Conservation (phyloP, 345 rosid genomes). For the Eucalyptus rudis region DNA sequence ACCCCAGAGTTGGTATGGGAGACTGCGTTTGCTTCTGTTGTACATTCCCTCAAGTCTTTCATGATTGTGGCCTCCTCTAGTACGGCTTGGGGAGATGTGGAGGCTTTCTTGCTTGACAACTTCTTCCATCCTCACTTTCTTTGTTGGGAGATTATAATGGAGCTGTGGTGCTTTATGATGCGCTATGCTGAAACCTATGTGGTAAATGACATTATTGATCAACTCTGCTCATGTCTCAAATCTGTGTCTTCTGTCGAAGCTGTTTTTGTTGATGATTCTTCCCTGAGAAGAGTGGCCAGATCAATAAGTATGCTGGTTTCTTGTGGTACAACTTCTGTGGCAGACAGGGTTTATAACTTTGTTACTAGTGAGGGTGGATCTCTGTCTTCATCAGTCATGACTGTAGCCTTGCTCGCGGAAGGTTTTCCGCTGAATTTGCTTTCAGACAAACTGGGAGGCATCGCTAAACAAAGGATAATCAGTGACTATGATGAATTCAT, state of each 20-base stretch:
- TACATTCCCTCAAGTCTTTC: slow-evolving; percentile 62
- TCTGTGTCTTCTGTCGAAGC: slow-evolving; percentile 38
- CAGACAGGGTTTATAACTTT: slow-evolving; percentile 37
- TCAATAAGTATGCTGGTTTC: slow-evolving; percentile 47
- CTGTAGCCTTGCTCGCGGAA: slow-evolving; percentile 54
- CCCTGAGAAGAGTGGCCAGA: slow-evolving; percentile 61
- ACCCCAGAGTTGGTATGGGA: slow-evolving; percentile 45
- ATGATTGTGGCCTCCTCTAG: slow-evolving; percentile 50
- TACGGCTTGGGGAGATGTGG: slow-evolving; percentile 53
- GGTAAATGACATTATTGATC: slow-evolving; percentile 25
- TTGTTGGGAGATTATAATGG: slow-evolving; percentile 71
- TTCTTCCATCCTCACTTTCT: slow-evolving; percentile 78
- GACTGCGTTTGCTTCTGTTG: slow-evolving; percentile 43
- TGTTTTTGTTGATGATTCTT: slow-evolving; percentile 37
- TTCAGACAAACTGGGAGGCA: slow-evolving; percentile 28
- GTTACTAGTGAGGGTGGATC: slow-evolving; percentile 20
- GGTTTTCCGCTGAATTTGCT: slow-evolving; percentile 63
- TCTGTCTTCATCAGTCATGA: slow-evolving; percentile 32
- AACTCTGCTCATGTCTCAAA: slow-evolving; percentile 44
- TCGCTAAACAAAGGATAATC: slow-evolving; percentile 39
- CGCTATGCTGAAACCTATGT: slow-evolving; percentile 44
- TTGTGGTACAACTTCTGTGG: slow-evolving; percentile 33
- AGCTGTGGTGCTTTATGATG: slow-evolving; percentile 76
- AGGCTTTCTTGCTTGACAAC: slow-evolving; percentile 56
- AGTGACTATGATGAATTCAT: slow-evolving; percentile 45